Conservation (phyloP, 2,329 filamentous ascomycete species). For the Elsinoe necatrix region DNA sequence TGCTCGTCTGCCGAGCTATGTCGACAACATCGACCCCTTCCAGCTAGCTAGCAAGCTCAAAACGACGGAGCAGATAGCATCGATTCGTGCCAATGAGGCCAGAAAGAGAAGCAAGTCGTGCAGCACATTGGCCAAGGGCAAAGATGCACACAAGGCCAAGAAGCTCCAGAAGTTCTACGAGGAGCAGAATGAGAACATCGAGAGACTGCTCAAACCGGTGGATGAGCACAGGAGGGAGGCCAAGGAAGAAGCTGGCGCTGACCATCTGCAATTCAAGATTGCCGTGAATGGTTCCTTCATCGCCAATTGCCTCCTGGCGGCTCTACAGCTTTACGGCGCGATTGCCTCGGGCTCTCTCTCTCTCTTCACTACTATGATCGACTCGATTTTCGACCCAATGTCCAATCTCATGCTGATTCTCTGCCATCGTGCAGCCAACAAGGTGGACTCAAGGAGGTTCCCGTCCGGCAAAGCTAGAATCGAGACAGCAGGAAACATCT, state of each 20-base stretch:
- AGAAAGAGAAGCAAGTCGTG: conserved; percentile 53
- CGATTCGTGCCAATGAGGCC: conserved; percentile 72
- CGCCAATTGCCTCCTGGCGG: conserved; percentile 71
- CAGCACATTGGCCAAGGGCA: conserved; percentile 34
- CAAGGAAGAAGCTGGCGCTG: conserved; percentile 68
- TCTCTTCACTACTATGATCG: conserved; percentile 95
- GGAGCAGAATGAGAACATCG: conserved; percentile 85
- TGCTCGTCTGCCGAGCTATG: conserved; percentile 50
- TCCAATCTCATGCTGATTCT: conserved; percentile 83
- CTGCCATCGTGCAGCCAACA: conserved; percentile 77
- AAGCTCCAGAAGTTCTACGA: conserved; percentile 77
- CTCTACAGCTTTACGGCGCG: conserved; percentile 81
- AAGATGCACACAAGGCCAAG: conserved; percentile 38
- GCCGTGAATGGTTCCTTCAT: conserved; percentile 60
- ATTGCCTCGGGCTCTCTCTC: conserved; percentile 82
- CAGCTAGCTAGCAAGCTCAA: conserved; percentile 71
- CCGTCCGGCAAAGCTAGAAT: conserved; percentile 89
- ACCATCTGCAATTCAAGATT: conserved; percentile 67
- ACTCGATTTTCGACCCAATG: conserved; percentile 85
- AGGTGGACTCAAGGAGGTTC: conserved; percentile 77
- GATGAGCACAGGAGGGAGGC: conserved; percentile 82
- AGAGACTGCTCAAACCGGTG: conserved; percentile 82
- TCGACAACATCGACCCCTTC: conserved; percentile 67
- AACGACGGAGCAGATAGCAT: conserved; percentile 61
- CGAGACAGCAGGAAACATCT: conserved; percentile 91